These are phyloP conservation scores for Postia placenta DNA, from an alignment of 768 basidiomycete genomes.

Conservation along the genomic window DNA sequence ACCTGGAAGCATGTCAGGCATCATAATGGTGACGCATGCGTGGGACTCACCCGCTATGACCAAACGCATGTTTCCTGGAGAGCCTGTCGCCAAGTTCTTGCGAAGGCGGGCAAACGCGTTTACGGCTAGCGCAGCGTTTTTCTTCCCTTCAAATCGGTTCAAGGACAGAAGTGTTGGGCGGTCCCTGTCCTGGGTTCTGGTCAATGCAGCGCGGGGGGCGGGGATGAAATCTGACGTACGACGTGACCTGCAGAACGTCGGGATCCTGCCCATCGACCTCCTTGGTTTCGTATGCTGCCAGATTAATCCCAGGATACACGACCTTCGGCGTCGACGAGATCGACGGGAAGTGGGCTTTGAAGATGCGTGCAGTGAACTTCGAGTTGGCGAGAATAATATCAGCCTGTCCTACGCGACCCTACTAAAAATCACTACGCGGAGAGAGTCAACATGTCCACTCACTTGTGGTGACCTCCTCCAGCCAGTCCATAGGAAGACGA, in stretches of 20 bases:
- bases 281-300: conserved; percentile 54
- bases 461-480: conserved; percentile 91
- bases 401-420: conserved; percentile 57
- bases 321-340: conserved; percentile 59
- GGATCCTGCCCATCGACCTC: conserved; percentile 35
- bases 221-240: conserved; percentile 39
- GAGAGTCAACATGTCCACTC: conserved; percentile 20
- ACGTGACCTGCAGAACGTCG: conserved; percentile 48
- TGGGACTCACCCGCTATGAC: conserved; percentile 63
- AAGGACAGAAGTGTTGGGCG: conserved; percentile 78
- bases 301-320: conserved; percentile 95
- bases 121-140: conserved; percentile 81
- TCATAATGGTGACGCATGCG: not conserved
- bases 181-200: conserved; percentile 29
- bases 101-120: conserved; percentile 63
- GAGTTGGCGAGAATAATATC: conserved; percentile 93
- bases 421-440: not conserved
- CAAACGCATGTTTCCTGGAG: conserved; percentile 43
- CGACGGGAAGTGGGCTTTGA: conserved; percentile 66
- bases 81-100: conserved; percentile 17
- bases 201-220: not conserved
- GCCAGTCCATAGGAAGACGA: conserved; percentile 81
- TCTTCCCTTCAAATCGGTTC: conserved; percentile 95
- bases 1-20: conserved; percentile 36
- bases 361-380: conserved; percentile 79